phyloP scores from a whole-genome alignment of 164 flowering plant genomes.

The Magnolia sinica region DNA sequence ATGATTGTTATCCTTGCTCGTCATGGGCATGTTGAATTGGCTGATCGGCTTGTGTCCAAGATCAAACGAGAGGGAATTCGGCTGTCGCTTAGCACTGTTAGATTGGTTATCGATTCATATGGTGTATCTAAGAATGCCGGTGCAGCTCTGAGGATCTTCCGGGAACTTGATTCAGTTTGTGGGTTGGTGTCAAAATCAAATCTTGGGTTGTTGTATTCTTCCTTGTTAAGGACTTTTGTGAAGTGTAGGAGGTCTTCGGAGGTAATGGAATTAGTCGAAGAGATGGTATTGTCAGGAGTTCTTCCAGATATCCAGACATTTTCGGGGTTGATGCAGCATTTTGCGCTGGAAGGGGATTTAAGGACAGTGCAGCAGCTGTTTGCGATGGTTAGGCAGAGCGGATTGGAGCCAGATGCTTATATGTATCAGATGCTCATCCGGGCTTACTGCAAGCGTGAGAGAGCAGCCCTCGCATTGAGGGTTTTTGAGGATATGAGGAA shows the following conservation, averaged over 20 bases:
- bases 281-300: conserved; percentile 59
- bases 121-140: conserved; percentile 74
- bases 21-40: conserved; percentile 54
- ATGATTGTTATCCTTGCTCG: conserved; percentile 70
- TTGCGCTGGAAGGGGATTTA: conserved; percentile 70
- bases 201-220: conserved; percentile 65
- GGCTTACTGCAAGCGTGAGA: conserved; percentile 67
- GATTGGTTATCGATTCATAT: conserved; percentile 69
- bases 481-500: conserved; percentile 74
- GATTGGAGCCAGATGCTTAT: conserved; percentile 72
- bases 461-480: conserved; percentile 75
- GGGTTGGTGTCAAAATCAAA: conserved; percentile 43
- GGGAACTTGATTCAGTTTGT: conserved; percentile 42
- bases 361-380: conserved; percentile 72
- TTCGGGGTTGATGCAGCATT: conserved; percentile 80
- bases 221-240: conserved; percentile 65
- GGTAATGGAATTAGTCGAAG: conserved; percentile 58
- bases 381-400: conserved; percentile 66
- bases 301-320: conserved; percentile 77
- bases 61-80: conserved; percentile 57
- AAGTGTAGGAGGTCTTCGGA: conserved; percentile 62
- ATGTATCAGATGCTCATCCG: conserved; percentile 64
- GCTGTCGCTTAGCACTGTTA: conserved; percentile 61
- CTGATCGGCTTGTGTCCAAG: conserved; percentile 60
- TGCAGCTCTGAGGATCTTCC: conserved; percentile 72